Base-by-base conservation (phyloP, 805 yeast species). In the Zygosaccharomyces siamensis region DNA sequence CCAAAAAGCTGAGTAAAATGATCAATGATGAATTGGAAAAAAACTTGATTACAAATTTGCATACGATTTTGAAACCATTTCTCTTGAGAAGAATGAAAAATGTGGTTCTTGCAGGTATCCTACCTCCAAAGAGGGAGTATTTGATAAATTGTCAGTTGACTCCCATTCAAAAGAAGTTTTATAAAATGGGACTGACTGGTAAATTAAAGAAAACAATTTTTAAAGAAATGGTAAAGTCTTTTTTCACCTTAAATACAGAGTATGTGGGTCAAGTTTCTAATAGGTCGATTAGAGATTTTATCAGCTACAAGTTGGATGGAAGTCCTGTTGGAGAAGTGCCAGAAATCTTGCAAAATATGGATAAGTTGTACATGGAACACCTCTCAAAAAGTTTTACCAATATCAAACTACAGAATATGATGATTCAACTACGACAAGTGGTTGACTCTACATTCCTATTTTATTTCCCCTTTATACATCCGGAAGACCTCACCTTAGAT, bases 41-140 rank as follows among this genome's bases (percentile, higher is more conserved):
- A 55, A 77, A 79, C 45, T 70, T 92, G 47, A 80, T 92, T 23
- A 74, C 80, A 18, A 89, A 86, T 59, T 70, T 92, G 51, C 99
- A 92, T 63, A 81, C 93, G 0, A 89, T 93, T 46, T 71, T 92
- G 53, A 83, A 89, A 58, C 99, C 99, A 0, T 92, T 93, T 58
- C 66, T 92, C 21, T 72, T 92, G 39, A 75, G 99, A 59, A 74
- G 99, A 49, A 69, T 92, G 63, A 92, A 92, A 62, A 77, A 74
- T 46, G 84, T 80, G 48, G 96, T 87, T 0, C 72, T 86, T 14
- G 71, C 74, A 3, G 74, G 73, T 26, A 75, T 76, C 36, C 71
- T 93, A 47, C 98, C 97, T 0, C 86, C 92, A 1, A 93, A 93
- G 66, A 81, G 93, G 52, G 99, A 92, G 66, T 92, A 89, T 60